These are phyloP conservation scores for Cystofilobasidium ferigula DNA, from an alignment of 768 basidiomycete species.

Conservation along the genomic window DNA sequence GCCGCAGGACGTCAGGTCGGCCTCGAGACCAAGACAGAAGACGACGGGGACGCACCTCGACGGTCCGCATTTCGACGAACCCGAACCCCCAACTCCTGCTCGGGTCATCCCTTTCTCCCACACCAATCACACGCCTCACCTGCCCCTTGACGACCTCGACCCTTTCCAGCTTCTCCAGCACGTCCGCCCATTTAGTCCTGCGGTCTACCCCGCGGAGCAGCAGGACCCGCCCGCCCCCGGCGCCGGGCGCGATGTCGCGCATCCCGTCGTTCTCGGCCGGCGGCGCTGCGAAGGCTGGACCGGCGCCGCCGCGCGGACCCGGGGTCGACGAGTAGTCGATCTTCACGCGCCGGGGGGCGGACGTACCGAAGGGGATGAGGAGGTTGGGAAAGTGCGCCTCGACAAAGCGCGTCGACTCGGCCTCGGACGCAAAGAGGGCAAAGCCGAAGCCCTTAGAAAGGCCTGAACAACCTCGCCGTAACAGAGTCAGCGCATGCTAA, in stretches of 20 bases:
- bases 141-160: slow-evolving; percentile 45
- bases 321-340: slow-evolving; percentile 61
- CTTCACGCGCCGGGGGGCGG: slow-evolving; percentile 76
- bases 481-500: slow-evolving; percentile 34
- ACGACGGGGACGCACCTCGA: slow-evolving; percentile 48
- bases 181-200: slow-evolving; percentile 74
- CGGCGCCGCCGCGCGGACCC: slow-evolving; percentile 40
- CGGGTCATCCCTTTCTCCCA: slow-evolving; percentile 69
- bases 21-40: not conserved
- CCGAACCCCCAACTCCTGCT: slow-evolving; percentile 85
- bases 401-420: slow-evolving; percentile 82
- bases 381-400: slow-evolving; percentile 48
- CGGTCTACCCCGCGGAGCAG: slow-evolving; percentile 85
- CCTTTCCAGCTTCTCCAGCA: slow-evolving; percentile 67
- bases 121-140: slow-evolving; percentile 74
- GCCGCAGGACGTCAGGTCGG: not conserved
- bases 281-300: slow-evolving; percentile 41
- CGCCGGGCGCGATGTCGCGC: slow-evolving; percentile 75
- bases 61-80: slow-evolving; percentile 82
- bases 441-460: slow-evolving; percentile 93
- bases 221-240: slow-evolving; percentile 51
- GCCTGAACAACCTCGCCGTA: slow-evolving; percentile 60
- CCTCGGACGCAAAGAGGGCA: slow-evolving; percentile 75
- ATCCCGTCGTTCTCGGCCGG: slow-evolving; percentile 67
- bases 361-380: slow-evolving; percentile 69